Percentiles rank a stretch among this genome's conserved stretches.
These are phyloP conservation scores for Sporothrix sp. DNA, from an alignment of 2,329 filamentous ascomycete species.

Conservation along the genomic window DNA sequence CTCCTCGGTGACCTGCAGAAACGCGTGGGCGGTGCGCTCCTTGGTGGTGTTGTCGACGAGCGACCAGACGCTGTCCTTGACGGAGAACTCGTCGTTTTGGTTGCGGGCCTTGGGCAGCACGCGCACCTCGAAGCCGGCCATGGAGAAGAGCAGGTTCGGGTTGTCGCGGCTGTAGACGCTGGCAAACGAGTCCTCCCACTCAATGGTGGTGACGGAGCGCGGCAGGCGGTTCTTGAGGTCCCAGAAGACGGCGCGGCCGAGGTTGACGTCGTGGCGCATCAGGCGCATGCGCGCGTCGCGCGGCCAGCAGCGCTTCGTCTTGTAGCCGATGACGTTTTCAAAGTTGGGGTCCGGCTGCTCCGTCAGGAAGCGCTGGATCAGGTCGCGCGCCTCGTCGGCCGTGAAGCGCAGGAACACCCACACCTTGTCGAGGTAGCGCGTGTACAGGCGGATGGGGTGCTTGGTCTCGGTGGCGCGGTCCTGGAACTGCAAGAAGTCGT, in stretches of 20 bases:
- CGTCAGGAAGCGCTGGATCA: slow-evolving; percentile 95
- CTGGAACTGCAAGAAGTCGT: slow-evolving; percentile 95
- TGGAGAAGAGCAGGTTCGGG: slow-evolving; percentile 91
- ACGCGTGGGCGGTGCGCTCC: slow-evolving; percentile 92
- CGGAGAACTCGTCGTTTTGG: slow-evolving; percentile 88
- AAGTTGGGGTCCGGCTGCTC: slow-evolving; percentile 99
- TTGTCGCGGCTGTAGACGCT: slow-evolving; percentile 98
- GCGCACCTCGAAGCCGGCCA: slow-evolving; percentile 95
- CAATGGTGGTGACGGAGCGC: slow-evolving; percentile 89
- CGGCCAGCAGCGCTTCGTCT: slow-evolving; percentile 99
- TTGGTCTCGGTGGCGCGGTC: slow-evolving; percentile 85
- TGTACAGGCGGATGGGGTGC: slow-evolving; percentile 96
- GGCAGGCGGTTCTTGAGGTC: slow-evolving; percentile 95
- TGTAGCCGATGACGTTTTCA: slow-evolving; percentile 97
- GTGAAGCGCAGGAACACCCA: slow-evolving; percentile 96
- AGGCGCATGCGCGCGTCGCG: slow-evolving; percentile 94
- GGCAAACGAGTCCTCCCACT: slow-evolving; percentile 98
- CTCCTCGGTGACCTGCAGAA: slow-evolving; percentile 94
- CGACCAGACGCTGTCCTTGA: slow-evolving; percentile 98
- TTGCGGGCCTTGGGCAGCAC: slow-evolving; percentile 94
- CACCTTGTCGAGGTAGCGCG: slow-evolving; percentile 93
- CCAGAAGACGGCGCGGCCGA: slow-evolving; percentile 97
- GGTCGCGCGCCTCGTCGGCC: slow-evolving; percentile 85
- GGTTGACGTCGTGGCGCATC: slow-evolving; percentile 97
- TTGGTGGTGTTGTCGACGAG: slow-evolving; percentile 94